Conservation (phyloP, 164 flowering plant species). For the Magnolia officinalis region DNA sequence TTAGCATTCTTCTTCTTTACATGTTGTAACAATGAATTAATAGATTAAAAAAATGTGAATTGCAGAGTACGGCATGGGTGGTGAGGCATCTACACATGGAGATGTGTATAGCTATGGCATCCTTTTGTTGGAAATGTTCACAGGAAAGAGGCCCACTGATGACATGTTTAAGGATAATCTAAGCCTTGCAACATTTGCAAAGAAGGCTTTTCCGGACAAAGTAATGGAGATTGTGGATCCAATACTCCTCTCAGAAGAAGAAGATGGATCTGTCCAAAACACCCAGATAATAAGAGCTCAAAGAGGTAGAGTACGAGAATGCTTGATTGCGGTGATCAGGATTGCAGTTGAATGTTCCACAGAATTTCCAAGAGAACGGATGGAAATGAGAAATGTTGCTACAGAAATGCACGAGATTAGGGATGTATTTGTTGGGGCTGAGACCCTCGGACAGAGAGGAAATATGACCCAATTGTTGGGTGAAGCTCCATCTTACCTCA, state of each 20-base stretch:
- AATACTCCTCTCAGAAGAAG: background rate
- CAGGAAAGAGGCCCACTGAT: background rate
- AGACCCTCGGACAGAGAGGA: too few relatives aligned
- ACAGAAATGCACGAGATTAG: background rate
- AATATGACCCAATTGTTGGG: too few relatives aligned
- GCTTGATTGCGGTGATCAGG: background rate
- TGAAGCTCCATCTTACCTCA: too few relatives aligned
- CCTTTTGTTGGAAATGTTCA: background rate
- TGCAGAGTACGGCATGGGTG: too few relatives aligned
- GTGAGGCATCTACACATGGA: background rate
- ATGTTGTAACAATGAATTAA: too few relatives aligned
- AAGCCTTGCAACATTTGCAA: background rate
- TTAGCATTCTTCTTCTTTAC: too few relatives aligned
- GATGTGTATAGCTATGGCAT: constrained; percentile 5
- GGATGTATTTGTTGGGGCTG: background rate
- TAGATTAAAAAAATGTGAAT: too few relatives aligned
- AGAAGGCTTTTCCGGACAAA: background rate
- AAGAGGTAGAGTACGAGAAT: background rate
- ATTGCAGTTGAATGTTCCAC: background rate
- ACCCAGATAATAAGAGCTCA: too few relatives aligned
- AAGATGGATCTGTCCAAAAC: background rate
- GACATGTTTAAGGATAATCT: background rate
- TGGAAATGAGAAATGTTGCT: background rate
- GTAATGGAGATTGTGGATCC: constrained; percentile 3
- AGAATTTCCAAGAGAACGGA: background rate